These are phyloP conservation scores for Croton setiger DNA, from an alignment of 441 rosid genomes.

Conservation along the genomic window DNA sequence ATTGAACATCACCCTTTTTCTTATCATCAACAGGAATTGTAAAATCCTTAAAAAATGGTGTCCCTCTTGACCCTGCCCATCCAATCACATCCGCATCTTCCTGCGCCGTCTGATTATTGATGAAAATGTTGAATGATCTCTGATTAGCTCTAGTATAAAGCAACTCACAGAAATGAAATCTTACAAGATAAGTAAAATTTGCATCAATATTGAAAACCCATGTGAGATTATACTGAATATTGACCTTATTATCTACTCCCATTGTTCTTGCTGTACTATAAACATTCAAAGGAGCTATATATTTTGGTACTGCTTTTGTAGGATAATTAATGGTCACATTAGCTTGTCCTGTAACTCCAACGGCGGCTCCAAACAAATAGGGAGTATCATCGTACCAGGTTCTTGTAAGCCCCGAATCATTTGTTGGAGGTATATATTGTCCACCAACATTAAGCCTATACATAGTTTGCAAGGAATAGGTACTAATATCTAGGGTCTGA, in stretches of 20 bases:
- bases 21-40: conserved; percentile 33
- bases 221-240: conserved; percentile 52
- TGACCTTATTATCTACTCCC: conserved; percentile 37
- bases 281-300: conserved; percentile 53
- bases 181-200: conserved; percentile 49
- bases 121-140: conserved; percentile 50
- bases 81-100: conserved; percentile 55
- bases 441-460: conserved; percentile 64
- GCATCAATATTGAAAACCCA: conserved; percentile 60
- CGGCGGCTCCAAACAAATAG: conserved; percentile 47
- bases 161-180: conserved; percentile 74
- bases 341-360: conserved; percentile 36
- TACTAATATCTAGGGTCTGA: conserved; percentile 30
- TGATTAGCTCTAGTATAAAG: conserved; percentile 38
- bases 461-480: conserved; percentile 44
- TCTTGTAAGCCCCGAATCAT: conserved; percentile 49
- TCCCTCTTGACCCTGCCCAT: conserved; percentile 41
- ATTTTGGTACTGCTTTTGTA: conserved; percentile 29
- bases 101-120: conserved; percentile 61
- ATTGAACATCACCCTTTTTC: conserved; percentile 34
- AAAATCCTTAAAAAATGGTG: conserved; percentile 55
- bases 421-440: conserved; percentile 44
- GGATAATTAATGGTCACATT: conserved; percentile 24
- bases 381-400: conserved; percentile 66
- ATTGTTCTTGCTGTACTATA: conserved; percentile 56